These are phyloP conservation scores for Trichophyton verrucosum DNA, from an alignment of 2,329 filamentous ascomycete genomes.

Conservation along the genomic window DNA sequence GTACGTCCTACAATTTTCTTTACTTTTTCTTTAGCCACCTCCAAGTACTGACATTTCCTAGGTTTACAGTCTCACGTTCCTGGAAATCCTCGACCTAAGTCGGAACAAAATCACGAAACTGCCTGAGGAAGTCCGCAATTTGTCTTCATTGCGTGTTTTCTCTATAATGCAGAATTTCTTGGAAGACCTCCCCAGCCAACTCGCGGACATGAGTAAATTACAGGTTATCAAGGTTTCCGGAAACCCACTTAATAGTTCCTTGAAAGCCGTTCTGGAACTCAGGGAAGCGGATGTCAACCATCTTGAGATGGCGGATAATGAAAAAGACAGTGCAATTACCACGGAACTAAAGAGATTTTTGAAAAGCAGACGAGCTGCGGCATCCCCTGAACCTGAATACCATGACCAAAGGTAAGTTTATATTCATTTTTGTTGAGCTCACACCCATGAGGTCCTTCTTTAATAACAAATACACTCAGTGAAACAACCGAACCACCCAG, in stretches of 20 bases:
- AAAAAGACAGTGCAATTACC: slow-evolving; percentile 49
- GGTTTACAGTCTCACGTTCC: slow-evolving; percentile 72
- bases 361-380: slow-evolving; percentile 33
- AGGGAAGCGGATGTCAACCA: slow-evolving; percentile 53
- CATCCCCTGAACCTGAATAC: slow-evolving; percentile 33
- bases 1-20: slow-evolving; percentile 34
- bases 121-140: slow-evolving; percentile 64
- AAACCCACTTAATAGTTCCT: slow-evolving; percentile 72
- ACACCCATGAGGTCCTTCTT: background rate
- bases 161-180: slow-evolving; percentile 80
- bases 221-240: slow-evolving; percentile 83
- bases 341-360: slow-evolving; percentile 49
- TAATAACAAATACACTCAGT: slow-evolving; percentile 27
- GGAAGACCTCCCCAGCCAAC: slow-evolving; percentile 65
- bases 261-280: slow-evolving; percentile 53
- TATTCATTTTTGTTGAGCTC: background rate
- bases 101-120: slow-evolving; percentile 70
- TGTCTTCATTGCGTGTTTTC: slow-evolving; percentile 78
- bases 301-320: slow-evolving; percentile 43
- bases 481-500: slow-evolving; percentile 73
- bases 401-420: slow-evolving; percentile 10
- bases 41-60: slow-evolving; percentile 28
- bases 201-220: slow-evolving; percentile 81
- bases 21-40: background rate
- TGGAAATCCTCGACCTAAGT: slow-evolving; percentile 88